These are phyloP conservation scores for Basidiobolus heterosporus DNA, from an alignment of 371 early-diverging fungal genomes.

Conservation along the genomic window DNA sequence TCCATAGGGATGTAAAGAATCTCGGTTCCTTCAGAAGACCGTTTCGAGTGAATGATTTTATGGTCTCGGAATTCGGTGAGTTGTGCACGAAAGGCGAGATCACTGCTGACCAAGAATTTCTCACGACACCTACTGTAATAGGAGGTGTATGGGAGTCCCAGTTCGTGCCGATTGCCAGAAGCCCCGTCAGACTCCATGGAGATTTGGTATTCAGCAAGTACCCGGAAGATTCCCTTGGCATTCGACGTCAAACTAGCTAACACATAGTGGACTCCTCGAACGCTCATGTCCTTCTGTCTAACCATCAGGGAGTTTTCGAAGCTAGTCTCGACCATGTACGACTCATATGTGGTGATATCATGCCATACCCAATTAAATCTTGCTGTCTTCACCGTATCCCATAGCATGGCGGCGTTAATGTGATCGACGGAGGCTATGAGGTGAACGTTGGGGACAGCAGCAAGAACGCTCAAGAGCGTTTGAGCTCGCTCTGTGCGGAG, in stretches of 20 bases:
- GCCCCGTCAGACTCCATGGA: too few species aligned
- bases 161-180: too few species aligned
- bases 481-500: slow-evolving; percentile 60
- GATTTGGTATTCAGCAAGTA: slow-evolving; percentile 55
- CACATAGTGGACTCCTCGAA: slow-evolving; percentile 64
- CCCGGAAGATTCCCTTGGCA: slow-evolving; percentile 60
- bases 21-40: slow-evolving; percentile 57
- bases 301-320: slow-evolving; percentile 62
- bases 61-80: slow-evolving; percentile 86
- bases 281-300: slow-evolving; percentile 30
- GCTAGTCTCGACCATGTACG: slow-evolving; percentile 63
- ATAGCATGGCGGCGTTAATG: slow-evolving; percentile 69
- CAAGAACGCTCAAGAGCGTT: slow-evolving; percentile 41
- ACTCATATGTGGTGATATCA: slow-evolving; percentile 71
- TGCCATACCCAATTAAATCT: slow-evolving; percentile 77
- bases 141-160: slow-evolving; percentile 37
- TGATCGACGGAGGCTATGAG: slow-evolving; percentile 81
- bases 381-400: slow-evolving; percentile 55
- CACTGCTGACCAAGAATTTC: slow-evolving; percentile 63
- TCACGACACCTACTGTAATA: slow-evolving; percentile 61
- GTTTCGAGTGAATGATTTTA: slow-evolving; percentile 51
- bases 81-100: slow-evolving; percentile 63
- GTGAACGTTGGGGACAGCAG: slow-evolving; percentile 43
- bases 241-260: slow-evolving; percentile 65
- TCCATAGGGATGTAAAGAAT: slow-evolving; percentile 66